Conservation (phyloP, 768 basidiomycete species). For the Rhodocollybia butyracea region DNA sequence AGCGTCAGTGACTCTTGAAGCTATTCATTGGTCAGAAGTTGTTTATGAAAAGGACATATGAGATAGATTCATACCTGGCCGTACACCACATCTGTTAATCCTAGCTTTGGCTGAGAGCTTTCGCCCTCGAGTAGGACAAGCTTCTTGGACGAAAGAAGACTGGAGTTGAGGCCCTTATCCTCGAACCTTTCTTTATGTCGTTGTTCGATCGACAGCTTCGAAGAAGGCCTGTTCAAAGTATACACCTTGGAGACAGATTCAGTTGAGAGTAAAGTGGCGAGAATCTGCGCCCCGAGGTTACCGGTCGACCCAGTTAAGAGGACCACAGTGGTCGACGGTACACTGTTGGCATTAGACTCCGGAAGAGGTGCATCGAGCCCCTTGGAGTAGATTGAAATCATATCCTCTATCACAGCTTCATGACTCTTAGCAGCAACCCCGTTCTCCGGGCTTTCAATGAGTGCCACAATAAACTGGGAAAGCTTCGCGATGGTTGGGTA, state of each 20-base stretch:
- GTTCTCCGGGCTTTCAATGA: not conserved
- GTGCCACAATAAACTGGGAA: slow-evolving; percentile 17
- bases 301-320: slow-evolving; percentile 40
- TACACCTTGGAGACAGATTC: slow-evolving; percentile 12
- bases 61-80: slow-evolving; percentile 19
- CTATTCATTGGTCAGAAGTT: slow-evolving; percentile 7
- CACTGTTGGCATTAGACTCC: not conserved
- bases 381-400: slow-evolving; percentile 37
- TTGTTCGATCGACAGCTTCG: slow-evolving; percentile 4
- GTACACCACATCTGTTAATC: slow-evolving; percentile 17
- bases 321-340: slow-evolving; percentile 20
- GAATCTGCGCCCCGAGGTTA: slow-evolving; percentile 34
- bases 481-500: slow-evolving; percentile 24
- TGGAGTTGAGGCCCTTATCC: slow-evolving; percentile 26
- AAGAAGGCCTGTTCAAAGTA: slow-evolving; percentile 11
- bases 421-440: slow-evolving; percentile 6
- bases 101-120: slow-evolving; percentile 18
- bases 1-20: slow-evolving; percentile 28
- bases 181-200: slow-evolving; percentile 22
- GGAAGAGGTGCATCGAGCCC: not conserved
- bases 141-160: slow-evolving; percentile 26
- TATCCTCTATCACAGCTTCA: slow-evolving; percentile 25
- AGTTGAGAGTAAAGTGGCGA: slow-evolving; percentile 23
- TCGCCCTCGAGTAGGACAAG: slow-evolving; percentile 33
- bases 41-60: slow-evolving; percentile 6